phyloP scores from a whole-genome alignment of 106 monocot genomes.

The Allium fistulosum region DNA sequence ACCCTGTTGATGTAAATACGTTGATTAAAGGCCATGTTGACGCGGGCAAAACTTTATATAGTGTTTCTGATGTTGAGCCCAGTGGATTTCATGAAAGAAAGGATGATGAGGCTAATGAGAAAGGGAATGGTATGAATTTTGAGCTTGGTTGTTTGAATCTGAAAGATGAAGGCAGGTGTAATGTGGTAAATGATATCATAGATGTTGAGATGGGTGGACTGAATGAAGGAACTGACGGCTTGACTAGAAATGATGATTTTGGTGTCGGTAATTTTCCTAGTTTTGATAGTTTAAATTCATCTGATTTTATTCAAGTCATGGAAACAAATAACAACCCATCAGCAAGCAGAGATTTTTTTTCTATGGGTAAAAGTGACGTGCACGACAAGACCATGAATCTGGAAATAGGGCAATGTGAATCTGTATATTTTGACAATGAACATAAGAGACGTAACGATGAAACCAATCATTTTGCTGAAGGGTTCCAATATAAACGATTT shows the following conservation, averaged over 20 bases:
- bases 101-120: too few species aligned
- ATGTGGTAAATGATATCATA: background rate
- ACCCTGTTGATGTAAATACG: too few species aligned
- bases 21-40: too few species aligned
- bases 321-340: slow-evolving; percentile 18
- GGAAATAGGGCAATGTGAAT: slow-evolving; percentile 5
- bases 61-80: too few species aligned
- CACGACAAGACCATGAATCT: slow-evolving; percentile 11
- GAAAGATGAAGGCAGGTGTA: background rate
- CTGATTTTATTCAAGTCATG: slow-evolving; percentile 66
- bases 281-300: slow-evolving; percentile 44
- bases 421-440: slow-evolving; percentile 22
- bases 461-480: slow-evolving; percentile 10
- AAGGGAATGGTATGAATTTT: too few species aligned
- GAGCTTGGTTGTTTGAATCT: too few species aligned
- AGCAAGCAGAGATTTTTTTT: slow-evolving; percentile 30
- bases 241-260: background rate
- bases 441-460: slow-evolving; percentile 27
- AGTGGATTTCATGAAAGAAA: too few species aligned
- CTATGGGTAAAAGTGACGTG: slow-evolving; percentile 17
- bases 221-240: too few species aligned
- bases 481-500: slow-evolving; percentile 25
- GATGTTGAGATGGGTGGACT: too few species aligned
- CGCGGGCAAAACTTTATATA: too few species aligned
- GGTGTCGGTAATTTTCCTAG: slow-evolving; percentile 25